These are phyloP conservation scores for Alternaria ventricosa DNA, from an alignment of 2,329 filamentous ascomycete species.

Conservation along the genomic window DNA sequence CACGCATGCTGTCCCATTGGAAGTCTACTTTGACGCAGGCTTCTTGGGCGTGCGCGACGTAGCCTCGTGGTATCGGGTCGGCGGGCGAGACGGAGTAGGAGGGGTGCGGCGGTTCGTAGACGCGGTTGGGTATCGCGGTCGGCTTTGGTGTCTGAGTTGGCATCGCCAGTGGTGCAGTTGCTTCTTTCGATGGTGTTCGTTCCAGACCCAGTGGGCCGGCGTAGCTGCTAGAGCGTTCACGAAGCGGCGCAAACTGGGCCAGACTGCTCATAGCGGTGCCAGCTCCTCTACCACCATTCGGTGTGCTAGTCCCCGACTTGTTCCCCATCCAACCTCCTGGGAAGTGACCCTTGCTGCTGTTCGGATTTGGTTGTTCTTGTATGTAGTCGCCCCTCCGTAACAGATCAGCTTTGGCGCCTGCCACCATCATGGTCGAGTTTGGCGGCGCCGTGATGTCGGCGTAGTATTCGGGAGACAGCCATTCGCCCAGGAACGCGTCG, in stretches of 20 bases:
- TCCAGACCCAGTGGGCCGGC: slow-evolving; percentile 27
- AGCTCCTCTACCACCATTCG: slow-evolving; percentile 24
- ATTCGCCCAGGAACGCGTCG: slow-evolving; percentile 93
- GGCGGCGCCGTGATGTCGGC: slow-evolving; percentile 91
- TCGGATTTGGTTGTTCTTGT: slow-evolving; percentile 51
- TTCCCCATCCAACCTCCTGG: slow-evolving; percentile 62
- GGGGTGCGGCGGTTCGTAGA: slow-evolving; percentile 78
- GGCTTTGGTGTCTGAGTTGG: slow-evolving; percentile 22
- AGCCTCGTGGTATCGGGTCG: slow-evolving; percentile 83
- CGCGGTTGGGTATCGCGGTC: slow-evolving; percentile 29
- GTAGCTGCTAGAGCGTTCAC: slow-evolving; percentile 57
- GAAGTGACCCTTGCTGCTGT: slow-evolving; percentile 56
- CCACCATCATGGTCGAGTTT: slow-evolving; percentile 83
- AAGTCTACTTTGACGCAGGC: slow-evolving; percentile 87
- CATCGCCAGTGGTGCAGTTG: slow-evolving; percentile 19
- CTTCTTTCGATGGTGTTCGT: slow-evolving; percentile 36
- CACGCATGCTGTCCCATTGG: slow-evolving; percentile 91
- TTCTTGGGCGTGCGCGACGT: slow-evolving; percentile 88
- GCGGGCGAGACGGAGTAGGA: slow-evolving; percentile 82
- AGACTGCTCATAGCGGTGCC: slow-evolving; percentile 44
- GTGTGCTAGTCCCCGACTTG: slow-evolving; percentile 28
- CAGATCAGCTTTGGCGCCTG: slow-evolving; percentile 85
- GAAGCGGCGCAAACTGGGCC: slow-evolving; percentile 47
- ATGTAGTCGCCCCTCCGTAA: slow-evolving; percentile 74
- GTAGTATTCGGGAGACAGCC: slow-evolving; percentile 92